Base-by-base conservation (phyloP, 2,329 filamentous ascomycete species). In the Monosporascus cannonballus region DNA sequence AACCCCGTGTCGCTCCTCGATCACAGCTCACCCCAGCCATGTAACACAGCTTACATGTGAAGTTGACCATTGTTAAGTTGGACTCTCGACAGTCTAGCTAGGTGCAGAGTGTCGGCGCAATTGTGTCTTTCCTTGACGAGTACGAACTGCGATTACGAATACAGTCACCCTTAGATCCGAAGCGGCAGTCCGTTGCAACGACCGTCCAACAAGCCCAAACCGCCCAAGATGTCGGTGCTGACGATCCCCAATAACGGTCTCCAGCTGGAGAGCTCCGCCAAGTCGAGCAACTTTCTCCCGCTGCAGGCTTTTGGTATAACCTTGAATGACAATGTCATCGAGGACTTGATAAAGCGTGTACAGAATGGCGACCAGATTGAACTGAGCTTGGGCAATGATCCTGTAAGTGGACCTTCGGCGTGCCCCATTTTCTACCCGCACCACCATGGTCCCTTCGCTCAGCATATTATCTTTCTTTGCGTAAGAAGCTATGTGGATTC, bases 281-380 rank as follows among this genome's bases (percentile, higher is more conserved):
- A 74, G 49, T 65, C 70, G 51, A 66, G 60, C 62, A 70, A 72
- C 49, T 67, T 71, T 53, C 69, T 79, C 38, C 78, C 77, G 8
- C 71, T 73, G 30, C 80, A 84, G 62, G 79, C 78, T 34, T 81
- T 86, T 63, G 76, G 79, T 57, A 69, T 86, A 52, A 76, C 73
- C n/a, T 69, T 86, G 56, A 76, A 72, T 60, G 77, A 84, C 64
- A 73, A 72, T 64, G 73, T 83, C 49, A 78, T 86, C 61, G 79
- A 84, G 64, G 75, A 81, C 56, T 80, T 86, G 77, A 84, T 86
- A 59, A 75, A 74, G 66, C 81, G 78, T 61, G 75, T 80, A 39
- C 77, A 78, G 61, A 74, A 76, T 70, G 81, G 80, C 49, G 74
- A 80, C 51, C 71, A 76, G 46, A 74, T 86, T 50, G 73, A 81